Evolutionary conservation across 768 basidiomycete species (phyloP).

Genomic region (Tricholoma flavovirens): DNA sequence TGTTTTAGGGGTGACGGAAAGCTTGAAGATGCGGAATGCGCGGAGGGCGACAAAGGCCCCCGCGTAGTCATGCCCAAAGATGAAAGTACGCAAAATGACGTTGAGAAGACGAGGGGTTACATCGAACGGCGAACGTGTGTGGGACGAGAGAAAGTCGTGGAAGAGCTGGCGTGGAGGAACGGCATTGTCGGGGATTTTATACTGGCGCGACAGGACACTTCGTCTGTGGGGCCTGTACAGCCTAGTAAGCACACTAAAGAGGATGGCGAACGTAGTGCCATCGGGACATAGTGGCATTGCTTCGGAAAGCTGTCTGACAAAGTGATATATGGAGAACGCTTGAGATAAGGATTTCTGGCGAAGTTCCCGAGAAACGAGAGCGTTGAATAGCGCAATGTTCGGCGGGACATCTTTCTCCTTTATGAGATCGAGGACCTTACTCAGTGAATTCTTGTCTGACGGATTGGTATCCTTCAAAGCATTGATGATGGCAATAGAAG

Average conservation of each 20-base stretch:
- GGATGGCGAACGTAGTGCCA: conserved; percentile 35
- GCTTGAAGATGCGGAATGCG: conserved; percentile 21
- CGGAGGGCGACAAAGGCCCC: conserved; percentile 38
- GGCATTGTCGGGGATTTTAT: conserved; percentile 15
- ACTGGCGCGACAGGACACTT: conserved; percentile 15
- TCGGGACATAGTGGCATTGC: conserved; percentile 32
- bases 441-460: conserved; percentile 24
- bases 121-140: conserved; percentile 15
- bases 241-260: conserved; percentile 31
- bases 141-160: conserved; percentile 36
- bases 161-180: conserved; percentile 37
- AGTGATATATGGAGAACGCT: conserved; percentile 39
- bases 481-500: conserved; percentile 35
- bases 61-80: conserved; percentile 40
- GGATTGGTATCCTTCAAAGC: conserved; percentile 28
- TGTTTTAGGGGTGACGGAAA: conserved; percentile 28
- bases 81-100: conserved; percentile 38
- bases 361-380: conserved; percentile 38
- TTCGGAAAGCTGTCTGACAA: conserved; percentile 29
- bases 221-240: conserved; percentile 10
- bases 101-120: conserved; percentile 32
- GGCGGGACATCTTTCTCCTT: conserved; percentile 29
- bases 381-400: conserved; percentile 40
- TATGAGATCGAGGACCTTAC: conserved; percentile 36
- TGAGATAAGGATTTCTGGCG: conserved; percentile 24